These are phyloP conservation scores for Arabis hirsuta DNA, from an alignment of 345 rosid species.

Conservation along the genomic window DNA sequence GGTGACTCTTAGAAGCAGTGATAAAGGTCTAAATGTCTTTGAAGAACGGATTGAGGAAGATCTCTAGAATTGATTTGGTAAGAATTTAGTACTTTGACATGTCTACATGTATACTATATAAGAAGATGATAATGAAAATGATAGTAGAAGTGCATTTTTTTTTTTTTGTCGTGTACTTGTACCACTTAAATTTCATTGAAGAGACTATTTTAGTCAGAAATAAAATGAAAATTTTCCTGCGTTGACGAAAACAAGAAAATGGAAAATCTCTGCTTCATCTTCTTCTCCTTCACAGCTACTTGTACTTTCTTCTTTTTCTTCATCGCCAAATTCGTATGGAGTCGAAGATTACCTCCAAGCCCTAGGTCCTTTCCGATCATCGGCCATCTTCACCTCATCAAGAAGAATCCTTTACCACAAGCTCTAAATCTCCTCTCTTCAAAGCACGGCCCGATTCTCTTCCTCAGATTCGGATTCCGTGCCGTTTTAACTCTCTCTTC, in stretches of 20 bases:
- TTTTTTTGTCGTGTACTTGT: too few species aligned
- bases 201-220: too few species aligned
- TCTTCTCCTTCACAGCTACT: slow-evolving; percentile 22
- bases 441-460: slow-evolving; percentile 51
- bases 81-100: too few species aligned
- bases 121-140: too few species aligned
- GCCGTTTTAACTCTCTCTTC: slow-evolving; percentile 52
- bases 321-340: background rate
- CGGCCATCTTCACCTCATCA: slow-evolving; percentile 60
- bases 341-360: slow-evolving; percentile 49
- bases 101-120: too few species aligned
- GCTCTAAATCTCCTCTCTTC: slow-evolving; percentile 45
- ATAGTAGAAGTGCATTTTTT: too few species aligned
- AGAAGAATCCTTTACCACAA: slow-evolving; percentile 49
- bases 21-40: too few species aligned
- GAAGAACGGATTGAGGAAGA: too few species aligned
- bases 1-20: too few species aligned
- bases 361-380: slow-evolving; percentile 54
- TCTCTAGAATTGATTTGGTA: too few species aligned
- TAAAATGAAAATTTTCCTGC: background rate
- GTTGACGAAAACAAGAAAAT: slow-evolving; percentile 6
- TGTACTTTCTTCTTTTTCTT: slow-evolving; percentile 5
- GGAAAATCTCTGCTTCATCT: slow-evolving; percentile 36
- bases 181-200: too few species aligned
- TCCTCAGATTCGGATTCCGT: slow-evolving; percentile 53